Evolutionary conservation across 148 eudicot species (phyloP), one percentile per base, ranked within the genome.

Genomic region (Silene latifolia): DNA sequence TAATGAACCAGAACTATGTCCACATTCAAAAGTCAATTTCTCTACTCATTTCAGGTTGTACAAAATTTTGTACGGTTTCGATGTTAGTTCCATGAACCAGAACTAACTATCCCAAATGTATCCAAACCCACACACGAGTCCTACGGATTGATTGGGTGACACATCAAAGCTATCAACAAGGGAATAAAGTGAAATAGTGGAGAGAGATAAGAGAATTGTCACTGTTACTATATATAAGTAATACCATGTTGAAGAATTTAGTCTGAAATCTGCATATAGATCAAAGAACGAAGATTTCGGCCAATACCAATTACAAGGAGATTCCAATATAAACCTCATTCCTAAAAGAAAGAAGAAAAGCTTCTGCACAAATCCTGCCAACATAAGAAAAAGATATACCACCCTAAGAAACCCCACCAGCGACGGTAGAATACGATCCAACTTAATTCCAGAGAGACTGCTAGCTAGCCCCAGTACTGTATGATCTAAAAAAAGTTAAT

Each of bases 401-500:
- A 72, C 53, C 56, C 56, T 72, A 74, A 63, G 13, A 14, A 77
- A 51, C 72, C 81, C 51, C 72, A 20, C 15, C 63, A 48, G 25
- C 60, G 69, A 59, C 53, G 35, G 51, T 78, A 72, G 71, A 81
- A 84, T 79, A 75, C 58, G 58, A 72, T 67, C 21, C 48, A 74
- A 74, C 82, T 77, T 83, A 84, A 79, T 81, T 76, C 82, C 64
- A 84, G 69, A 74, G 63, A 64, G 63, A 73, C 89, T 83, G 77
- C 25, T 69, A 68, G 75, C 67, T 56, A n/a, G 63, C 72, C 86
- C 70, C 14, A 12, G 56, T 51, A 51, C 51, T 61, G 72, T 80
- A 75, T 80, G 76, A 77, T 74, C 79, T 86, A 74, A 81, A 74
- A 77, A 87, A 74, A 63, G 78, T 83, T 80, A 86, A 84, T 56